Evolutionary conservation across 495 filamentous ascomycete genomes (phyloP), one percentile per base, ranked within the genome.

Genomic region (Bombardia bombarda): DNA sequence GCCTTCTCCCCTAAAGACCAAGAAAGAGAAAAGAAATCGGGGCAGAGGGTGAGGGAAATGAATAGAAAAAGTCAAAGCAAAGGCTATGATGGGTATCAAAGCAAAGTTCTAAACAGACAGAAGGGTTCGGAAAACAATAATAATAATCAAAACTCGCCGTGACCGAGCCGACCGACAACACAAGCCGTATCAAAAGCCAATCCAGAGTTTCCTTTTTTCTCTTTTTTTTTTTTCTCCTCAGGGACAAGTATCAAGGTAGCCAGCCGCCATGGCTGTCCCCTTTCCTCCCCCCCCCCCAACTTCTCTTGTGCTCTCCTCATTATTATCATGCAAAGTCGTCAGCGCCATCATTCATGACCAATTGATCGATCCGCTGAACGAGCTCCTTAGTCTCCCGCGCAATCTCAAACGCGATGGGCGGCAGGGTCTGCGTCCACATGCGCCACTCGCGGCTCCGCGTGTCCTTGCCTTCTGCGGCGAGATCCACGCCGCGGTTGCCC

Each of bases 351-450:
- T 52, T 58, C 43, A 62, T 52, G 31, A 57, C 56, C 23, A 71
- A 38, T 41, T 56, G 57, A 39, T 73, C 67, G 7, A 71, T 61
- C 6, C 57, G 58, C 37, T 68, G 58, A 8, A 75, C 79, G 38
- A 88, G 67, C 55, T 87, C 83, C 56, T 88, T 93, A 44, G 83
- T 88, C 61, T 86, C 82, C 31, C 84, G 72, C 2, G 86, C 88
- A 55, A 92, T 82, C 66, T 88, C 85, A 61, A 94, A 94, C 14
- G 87, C 87, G 49, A 93, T 78, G 7, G 87, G 87, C 14, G 88
- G 84, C 33, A 89, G 66, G 35, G 73, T 82, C 56, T 80, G 80
- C 36, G 75, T 83, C 66, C 80, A 81, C 53, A 74, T 78, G 34
- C 75, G 78, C 66, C 78, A 74, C 59, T 60, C 68, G 41, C 49